Conservation (phyloP, 768 basidiomycete genomes). For the Clitopilus passeckerianus region DNA sequence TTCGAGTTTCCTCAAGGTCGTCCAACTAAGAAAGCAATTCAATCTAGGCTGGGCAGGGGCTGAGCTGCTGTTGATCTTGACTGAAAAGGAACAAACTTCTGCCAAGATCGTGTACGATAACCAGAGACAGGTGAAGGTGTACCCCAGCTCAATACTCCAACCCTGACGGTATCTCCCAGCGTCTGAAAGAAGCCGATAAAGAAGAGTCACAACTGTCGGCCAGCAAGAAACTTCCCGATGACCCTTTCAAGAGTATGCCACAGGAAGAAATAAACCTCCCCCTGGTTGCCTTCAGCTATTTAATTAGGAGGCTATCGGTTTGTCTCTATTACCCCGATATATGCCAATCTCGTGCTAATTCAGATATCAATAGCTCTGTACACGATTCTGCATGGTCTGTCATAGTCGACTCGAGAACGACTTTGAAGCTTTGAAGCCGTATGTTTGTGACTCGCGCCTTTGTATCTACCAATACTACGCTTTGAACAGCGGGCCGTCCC, state of each 20-base stretch:
- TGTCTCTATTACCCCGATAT: conserved; percentile 9
- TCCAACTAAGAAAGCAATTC: conserved; percentile 47
- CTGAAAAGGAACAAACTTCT: conserved; percentile 38
- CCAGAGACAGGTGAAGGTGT: conserved; percentile 23
- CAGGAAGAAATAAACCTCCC: conserved; percentile 47
- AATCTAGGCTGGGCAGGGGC: conserved; percentile 67
- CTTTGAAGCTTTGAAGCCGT: conserved; percentile 65
- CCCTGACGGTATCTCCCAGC: not conserved
- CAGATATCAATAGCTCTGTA: conserved; percentile 45
- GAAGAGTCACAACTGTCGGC: conserved; percentile 32
- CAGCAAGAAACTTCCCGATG: conserved; percentile 46
- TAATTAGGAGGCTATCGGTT: conserved; percentile 59
- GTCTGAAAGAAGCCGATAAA: conserved; percentile 29
- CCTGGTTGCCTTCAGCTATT: conserved; percentile 59
- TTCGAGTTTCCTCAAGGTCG: conserved; percentile 46
- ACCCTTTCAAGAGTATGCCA: conserved; percentile 38
- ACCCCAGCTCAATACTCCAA: not conserved
- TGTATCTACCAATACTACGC: conserved; percentile 70
- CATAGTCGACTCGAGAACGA: conserved; percentile 49
- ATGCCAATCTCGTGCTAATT: not conserved
- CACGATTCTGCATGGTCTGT: conserved; percentile 72
- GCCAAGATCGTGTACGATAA: conserved; percentile 31
- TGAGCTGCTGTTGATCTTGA: conserved; percentile 43
- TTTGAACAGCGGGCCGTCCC: conserved; percentile 58
- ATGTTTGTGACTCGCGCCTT: conserved; percentile 61